These are phyloP conservation scores for Auriculariales sp. DNA, from an alignment of 768 basidiomycete species.

Conservation along the genomic window DNA sequence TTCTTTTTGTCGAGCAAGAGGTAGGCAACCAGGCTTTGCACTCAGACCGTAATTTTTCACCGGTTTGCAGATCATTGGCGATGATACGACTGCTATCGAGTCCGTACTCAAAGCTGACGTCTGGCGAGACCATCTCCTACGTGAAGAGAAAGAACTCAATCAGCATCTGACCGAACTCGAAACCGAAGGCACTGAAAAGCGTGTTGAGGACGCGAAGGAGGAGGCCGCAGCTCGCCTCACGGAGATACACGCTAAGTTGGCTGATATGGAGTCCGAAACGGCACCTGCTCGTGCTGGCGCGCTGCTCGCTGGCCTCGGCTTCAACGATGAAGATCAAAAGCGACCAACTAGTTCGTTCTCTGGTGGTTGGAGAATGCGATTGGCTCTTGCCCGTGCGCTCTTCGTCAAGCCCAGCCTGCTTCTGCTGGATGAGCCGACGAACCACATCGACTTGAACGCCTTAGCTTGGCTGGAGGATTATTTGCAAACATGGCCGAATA, in stretches of 20 bases:
- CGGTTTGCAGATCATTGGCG: conserved; percentile 60
- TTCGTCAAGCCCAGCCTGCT: conserved; percentile 87
- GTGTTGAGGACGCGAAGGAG: conserved; percentile 73
- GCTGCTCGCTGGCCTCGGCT: conserved; percentile 85
- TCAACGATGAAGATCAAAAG: conserved; percentile 76
- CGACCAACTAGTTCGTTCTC: conserved; percentile 76
- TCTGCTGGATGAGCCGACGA: conserved; percentile 87
- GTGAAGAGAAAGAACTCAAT: conserved; percentile 70
- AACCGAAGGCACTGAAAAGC: conserved; percentile 57
- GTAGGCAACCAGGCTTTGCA: conserved; percentile 22
- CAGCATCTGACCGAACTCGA: conserved; percentile 60
- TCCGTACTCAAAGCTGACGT: conserved; percentile 99
- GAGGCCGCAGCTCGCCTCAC: conserved; percentile 68
- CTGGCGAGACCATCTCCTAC: conserved; percentile 85
- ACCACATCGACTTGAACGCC: conserved; percentile 94
- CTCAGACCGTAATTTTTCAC: conserved; percentile 1
- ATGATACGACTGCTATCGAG: conserved; percentile 82
- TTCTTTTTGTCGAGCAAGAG: conserved; percentile 97
- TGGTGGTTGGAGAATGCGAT: conserved; percentile 98
- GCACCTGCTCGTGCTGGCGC: conserved; percentile 89
- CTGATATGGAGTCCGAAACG: conserved; percentile 98
- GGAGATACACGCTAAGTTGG: conserved; percentile 77
- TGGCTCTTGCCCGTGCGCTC: conserved; percentile 86
- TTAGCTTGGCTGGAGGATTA: conserved; percentile 97
- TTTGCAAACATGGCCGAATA: conserved; percentile 87